These are phyloP conservation scores for Leccinum rimulosum DNA, from an alignment of 768 basidiomycete genomes.

Conservation along the genomic window DNA sequence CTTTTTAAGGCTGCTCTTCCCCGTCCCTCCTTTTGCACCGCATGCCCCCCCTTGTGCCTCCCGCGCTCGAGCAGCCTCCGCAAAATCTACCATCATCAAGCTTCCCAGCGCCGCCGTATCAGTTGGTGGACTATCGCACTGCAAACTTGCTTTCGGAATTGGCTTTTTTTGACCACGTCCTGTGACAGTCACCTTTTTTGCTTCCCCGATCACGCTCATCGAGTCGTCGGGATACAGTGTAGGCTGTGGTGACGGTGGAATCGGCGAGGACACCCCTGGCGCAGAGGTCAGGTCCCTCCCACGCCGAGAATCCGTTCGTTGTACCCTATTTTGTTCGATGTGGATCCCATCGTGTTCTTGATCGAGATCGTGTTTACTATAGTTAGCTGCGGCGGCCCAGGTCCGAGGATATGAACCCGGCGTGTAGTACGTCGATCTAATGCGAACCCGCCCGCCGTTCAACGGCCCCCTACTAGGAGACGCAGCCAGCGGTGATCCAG, in stretches of 20 bases:
- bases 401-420: slow-evolving; percentile 52
- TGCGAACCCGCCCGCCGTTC: slow-evolving; percentile 57
- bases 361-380: slow-evolving; percentile 34
- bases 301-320: slow-evolving; percentile 43
- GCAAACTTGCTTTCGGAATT: slow-evolving; percentile 21
- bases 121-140: slow-evolving; percentile 22
- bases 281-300: slow-evolving; percentile 41
- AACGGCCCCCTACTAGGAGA: slow-evolving; percentile 23
- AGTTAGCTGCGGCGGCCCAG: slow-evolving; percentile 42
- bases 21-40: neutral
- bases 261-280: slow-evolving; percentile 34
- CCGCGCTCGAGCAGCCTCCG: slow-evolving; percentile 29
- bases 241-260: slow-evolving; percentile 54
- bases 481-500: slow-evolving; percentile 39
- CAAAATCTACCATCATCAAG: slow-evolving; percentile 63
- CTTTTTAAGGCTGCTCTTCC: slow-evolving; percentile 30
- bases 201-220: slow-evolving; percentile 53
- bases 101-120: slow-evolving; percentile 54
- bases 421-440: slow-evolving; percentile 68
- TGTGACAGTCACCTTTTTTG: slow-evolving; percentile 24
- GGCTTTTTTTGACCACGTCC: slow-evolving; percentile 35
- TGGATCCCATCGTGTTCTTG: slow-evolving; percentile 33
- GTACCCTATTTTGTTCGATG: slow-evolving; percentile 23
- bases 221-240: slow-evolving; percentile 75
- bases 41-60: slow-evolving; percentile 16